Conservation (phyloP, 139 green algal genomes). For the Chlamydomonas sp. region DNA sequence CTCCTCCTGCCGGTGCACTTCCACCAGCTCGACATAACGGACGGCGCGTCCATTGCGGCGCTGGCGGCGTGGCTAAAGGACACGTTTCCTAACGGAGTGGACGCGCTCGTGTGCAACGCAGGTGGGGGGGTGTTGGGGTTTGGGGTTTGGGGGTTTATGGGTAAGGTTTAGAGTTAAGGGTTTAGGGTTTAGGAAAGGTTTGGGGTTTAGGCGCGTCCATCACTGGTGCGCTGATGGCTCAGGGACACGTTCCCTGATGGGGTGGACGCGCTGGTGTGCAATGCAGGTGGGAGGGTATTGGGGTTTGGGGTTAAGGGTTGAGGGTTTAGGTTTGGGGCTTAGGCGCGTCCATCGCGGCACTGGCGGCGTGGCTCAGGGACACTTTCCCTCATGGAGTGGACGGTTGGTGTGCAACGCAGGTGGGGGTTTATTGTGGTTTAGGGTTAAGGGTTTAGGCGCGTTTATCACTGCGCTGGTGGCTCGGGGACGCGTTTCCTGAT, state of each 20-base stretch:
- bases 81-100: conserved; percentile 11
- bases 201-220: not conserved
- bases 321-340: too few species aligned
- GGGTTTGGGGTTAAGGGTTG: not conserved
- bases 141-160: not conserved
- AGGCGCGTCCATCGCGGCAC: conserved; percentile 32
- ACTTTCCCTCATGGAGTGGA: conserved; percentile 12
- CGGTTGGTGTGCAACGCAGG: conserved; percentile 30
- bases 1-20: conserved; percentile 1
- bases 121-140: not conserved
- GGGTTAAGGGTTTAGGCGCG: not conserved
- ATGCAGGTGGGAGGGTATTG: conserved; percentile 4
- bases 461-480: too few species aligned
- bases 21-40: conserved; percentile 47
- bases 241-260: not conserved
- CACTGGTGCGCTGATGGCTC: too few species aligned
- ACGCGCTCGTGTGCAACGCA: conserved; percentile 35
- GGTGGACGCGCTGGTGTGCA: conserved; percentile 27
- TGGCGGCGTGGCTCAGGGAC: conserved; percentile 37
- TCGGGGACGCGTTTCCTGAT: not conserved
- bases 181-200: not conserved
- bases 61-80: conserved; percentile 42
- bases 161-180: not conserved
- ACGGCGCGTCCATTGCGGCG: conserved; percentile 30
- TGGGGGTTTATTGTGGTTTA: not conserved